Evolutionary conservation across 306 rosid species (phyloP).

Genomic region (Quercus gilva): DNA sequence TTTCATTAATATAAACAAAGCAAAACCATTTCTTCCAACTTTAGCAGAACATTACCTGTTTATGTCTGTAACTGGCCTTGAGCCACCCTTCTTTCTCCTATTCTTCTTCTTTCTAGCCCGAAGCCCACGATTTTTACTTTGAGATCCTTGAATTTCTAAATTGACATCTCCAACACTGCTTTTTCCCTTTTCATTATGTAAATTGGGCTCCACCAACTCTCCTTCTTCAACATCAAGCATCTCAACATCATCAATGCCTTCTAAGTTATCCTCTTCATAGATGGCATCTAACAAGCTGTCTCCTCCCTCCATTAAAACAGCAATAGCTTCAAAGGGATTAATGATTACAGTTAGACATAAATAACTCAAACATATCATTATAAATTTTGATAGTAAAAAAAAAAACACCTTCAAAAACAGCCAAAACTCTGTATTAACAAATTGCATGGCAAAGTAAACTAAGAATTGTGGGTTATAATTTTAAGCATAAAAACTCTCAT

Average conservation of each 20-base stretch:
- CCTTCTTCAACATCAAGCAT: slow-evolving; percentile 91
- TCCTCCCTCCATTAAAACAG: slow-evolving; percentile 51
- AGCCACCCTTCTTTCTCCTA: slow-evolving; percentile 42
- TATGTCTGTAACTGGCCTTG: slow-evolving; percentile 36
- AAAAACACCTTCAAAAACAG: neutral
- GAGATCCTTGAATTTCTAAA: slow-evolving; percentile 29
- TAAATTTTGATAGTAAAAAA: neutral
- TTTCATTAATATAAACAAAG: neutral
- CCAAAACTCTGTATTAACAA: neutral
- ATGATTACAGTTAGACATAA: neutral
- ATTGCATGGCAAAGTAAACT: no score
- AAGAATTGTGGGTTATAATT: no score
- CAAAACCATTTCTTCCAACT: neutral
- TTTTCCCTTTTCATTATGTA: slow-evolving; percentile 23
- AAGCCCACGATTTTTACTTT: slow-evolving; percentile 34
- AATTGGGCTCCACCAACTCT: slow-evolving; percentile 50
- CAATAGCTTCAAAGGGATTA: neutral
- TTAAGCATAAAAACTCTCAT: no score
- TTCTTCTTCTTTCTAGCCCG: slow-evolving; percentile 63
- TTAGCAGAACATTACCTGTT: slow-evolving; percentile 46
- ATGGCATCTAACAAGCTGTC: slow-evolving; percentile 65
- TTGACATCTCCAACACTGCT: slow-evolving; percentile 28
- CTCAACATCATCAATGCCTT: slow-evolving; percentile 55
- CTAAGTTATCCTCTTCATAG: slow-evolving; percentile 47
- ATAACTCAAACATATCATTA: neutral